phyloP scores from a whole-genome alignment of 345 rosid genomes.

The Syzygium aromaticum region DNA sequence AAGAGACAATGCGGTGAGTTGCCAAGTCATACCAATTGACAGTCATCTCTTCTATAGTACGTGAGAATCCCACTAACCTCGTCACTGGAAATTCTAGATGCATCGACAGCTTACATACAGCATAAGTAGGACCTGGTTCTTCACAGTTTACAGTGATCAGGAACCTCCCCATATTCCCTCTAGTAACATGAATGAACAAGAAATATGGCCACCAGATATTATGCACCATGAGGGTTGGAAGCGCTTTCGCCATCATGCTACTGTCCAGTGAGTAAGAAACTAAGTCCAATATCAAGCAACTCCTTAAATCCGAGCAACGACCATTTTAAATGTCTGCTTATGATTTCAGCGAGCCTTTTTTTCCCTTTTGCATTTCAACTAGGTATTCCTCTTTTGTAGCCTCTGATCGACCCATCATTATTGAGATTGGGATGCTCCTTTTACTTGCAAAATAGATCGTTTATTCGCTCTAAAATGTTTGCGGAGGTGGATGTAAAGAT shows the following conservation, averaged over 20 bases:
- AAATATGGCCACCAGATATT: neutral
- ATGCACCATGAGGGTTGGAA: neutral
- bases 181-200: neutral
- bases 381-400: neutral
- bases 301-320: neutral
- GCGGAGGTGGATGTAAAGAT: neutral
- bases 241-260: neutral
- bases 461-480: too few species aligned
- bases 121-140: neutral
- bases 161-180: neutral
- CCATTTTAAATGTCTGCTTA: neutral
- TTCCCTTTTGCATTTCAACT: neutral
- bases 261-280: neutral
- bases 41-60: neutral
- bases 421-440: neutral
- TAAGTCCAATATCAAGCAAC: fast-evolving
- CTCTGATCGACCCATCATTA: neutral
- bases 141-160: neutral
- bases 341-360: fast-evolving
- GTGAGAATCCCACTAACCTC: neutral
- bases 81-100: neutral
- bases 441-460: neutral
- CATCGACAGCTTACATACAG: neutral
- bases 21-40: neutral
- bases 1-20: neutral